Evolutionary conservation across 345 rosid genomes (phyloP).

Genomic region (Salix brachista): DNA sequence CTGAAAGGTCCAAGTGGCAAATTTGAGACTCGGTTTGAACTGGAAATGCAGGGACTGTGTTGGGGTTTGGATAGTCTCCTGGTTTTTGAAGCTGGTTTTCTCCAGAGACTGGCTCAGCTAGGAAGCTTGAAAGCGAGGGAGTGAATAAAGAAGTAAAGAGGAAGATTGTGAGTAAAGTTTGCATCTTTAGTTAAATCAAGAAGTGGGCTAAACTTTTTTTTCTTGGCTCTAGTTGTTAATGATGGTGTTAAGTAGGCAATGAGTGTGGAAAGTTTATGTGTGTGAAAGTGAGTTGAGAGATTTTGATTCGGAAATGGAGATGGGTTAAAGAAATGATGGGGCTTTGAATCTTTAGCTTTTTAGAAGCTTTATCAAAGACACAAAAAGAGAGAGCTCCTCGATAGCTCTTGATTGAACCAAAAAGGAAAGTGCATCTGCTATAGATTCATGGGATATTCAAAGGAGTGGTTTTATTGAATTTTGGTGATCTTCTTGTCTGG

Average conservation of each 20-base stretch:
- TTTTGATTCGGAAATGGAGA: not conserved
- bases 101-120: slow-evolving; percentile 52
- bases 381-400: not conserved
- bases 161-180: slow-evolving; percentile 14
- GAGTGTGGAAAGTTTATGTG: not conserved
- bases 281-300: not conserved
- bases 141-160: slow-evolving; percentile 16
- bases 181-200: slow-evolving; percentile 26
- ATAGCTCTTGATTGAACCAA: not conserved
- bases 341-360: not conserved
- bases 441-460: slow-evolving; percentile 36
- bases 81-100: slow-evolving; percentile 35
- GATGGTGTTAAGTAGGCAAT: not conserved
- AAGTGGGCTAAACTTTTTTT: slow-evolving; percentile 11
- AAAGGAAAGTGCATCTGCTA: not conserved
- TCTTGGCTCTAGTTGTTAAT: not conserved
- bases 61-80: slow-evolving; percentile 20
- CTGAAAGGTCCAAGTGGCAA: slow-evolving; percentile 88
- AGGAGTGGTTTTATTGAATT: not conserved
- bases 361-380: not conserved
- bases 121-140: slow-evolving; percentile 40
- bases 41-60: slow-evolving; percentile 88
- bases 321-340: not conserved
- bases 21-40: slow-evolving; percentile 57
- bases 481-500: not conserved